Evolutionary conservation across 768 basidiomycete species (phyloP).

Genomic region (Boletus tylopilopsis): DNA sequence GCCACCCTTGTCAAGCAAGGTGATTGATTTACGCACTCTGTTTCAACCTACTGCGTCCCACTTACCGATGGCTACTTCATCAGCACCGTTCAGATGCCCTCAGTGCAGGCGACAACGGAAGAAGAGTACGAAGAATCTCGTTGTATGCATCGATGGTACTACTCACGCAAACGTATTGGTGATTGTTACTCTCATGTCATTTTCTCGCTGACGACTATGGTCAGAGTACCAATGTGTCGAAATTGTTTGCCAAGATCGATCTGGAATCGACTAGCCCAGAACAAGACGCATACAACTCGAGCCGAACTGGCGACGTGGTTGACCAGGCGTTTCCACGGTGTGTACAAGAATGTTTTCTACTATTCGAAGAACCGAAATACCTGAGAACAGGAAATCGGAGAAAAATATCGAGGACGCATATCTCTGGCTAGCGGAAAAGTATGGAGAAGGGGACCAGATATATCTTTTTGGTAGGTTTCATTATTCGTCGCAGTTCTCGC

Average conservation of each 20-base stretch:
- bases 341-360: not conserved
- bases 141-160: slow-evolving; percentile 25
- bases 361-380: not conserved
- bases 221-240: slow-evolving; percentile 37
- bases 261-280: slow-evolving; percentile 9
- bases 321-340: slow-evolving; percentile 4
- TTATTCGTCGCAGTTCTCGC: not conserved
- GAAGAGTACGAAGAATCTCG: slow-evolving; percentile 15
- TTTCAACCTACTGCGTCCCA: too few relatives aligned
- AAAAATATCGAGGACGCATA: slow-evolving; percentile 7
- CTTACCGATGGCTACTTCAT: too few relatives aligned
- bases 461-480: slow-evolving; percentile 34
- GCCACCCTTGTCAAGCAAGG: too few relatives aligned
- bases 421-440: not conserved
- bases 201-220: slow-evolving; percentile 1
- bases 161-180: slow-evolving; percentile 18
- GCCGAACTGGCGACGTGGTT: not conserved
- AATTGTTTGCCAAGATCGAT: slow-evolving; percentile 30
- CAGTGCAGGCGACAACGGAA: slow-evolving; percentile 11
- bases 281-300: slow-evolving; percentile 35
- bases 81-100: slow-evolving; percentile 9
- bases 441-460: slow-evolving; percentile 19
- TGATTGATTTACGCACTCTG: too few relatives aligned
- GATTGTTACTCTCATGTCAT: not conserved
- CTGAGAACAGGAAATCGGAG: slow-evolving; percentile 1